Evolutionary conservation across 371 early-diverging fungal genomes (phyloP).

Genomic region (Chytridiales sp.): DNA sequence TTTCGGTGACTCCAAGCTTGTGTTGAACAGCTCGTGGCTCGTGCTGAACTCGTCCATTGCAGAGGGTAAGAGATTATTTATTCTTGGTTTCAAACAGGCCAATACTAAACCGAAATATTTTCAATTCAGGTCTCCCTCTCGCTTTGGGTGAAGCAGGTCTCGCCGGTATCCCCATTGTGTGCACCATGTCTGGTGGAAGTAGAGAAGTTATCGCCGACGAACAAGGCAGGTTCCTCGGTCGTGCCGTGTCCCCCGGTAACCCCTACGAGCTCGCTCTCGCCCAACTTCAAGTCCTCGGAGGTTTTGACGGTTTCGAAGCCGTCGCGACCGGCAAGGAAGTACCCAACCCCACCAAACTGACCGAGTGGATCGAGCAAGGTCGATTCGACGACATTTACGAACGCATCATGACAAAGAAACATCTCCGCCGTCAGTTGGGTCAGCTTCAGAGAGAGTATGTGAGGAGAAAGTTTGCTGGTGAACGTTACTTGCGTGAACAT

Average conservation of each 20-base stretch:
- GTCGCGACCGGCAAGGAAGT: no score
- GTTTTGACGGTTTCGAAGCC: constrained; percentile 20
- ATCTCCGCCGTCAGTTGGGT: not conserved
- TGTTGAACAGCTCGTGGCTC: constrained; percentile 14
- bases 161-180: constrained; percentile 20
- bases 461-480: not conserved
- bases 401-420: not conserved
- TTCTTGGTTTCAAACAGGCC: no score
- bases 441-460: not conserved
- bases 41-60: constrained; percentile 25
- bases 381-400: not conserved
- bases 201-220: constrained; percentile 24
- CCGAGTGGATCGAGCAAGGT: not conserved
- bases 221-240: no score
- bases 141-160: constrained; percentile 28
- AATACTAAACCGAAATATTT: not conserved
- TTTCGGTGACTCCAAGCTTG: constrained; percentile 12
- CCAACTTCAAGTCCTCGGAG: constrained; percentile 15
- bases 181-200: constrained; percentile 20
- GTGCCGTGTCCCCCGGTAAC: constrained; percentile 14
- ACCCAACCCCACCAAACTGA: not conserved
- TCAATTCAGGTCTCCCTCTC: constrained; percentile 16
- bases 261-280: constrained; percentile 19
- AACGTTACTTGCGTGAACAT: constrained; percentile 9
- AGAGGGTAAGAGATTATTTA: constrained; percentile 5